Evolutionary conservation across 345 rosid genomes (phyloP).

Genomic region (Hibiscus syriacus): DNA sequence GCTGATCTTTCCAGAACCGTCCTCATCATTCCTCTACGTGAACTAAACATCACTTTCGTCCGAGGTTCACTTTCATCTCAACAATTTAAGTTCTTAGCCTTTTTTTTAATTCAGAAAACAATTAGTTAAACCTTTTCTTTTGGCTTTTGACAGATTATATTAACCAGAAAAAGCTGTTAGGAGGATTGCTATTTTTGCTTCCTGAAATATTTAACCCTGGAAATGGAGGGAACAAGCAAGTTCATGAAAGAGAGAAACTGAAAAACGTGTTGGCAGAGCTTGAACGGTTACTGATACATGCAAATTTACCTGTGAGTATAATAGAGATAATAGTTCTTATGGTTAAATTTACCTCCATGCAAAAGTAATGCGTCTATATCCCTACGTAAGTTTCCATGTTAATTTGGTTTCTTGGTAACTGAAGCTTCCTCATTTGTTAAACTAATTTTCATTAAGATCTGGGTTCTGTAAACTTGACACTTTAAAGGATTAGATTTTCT

Average conservation of each 20-base stretch:
- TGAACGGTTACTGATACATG: constrained; percentile 65
- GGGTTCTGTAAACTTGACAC: not conserved
- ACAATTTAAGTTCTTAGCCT: not conserved
- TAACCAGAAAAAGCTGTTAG: constrained; percentile 56
- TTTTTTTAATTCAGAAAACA: not conserved
- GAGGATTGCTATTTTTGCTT: constrained; percentile 85
- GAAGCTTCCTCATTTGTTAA: not conserved
- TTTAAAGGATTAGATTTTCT: not conserved
- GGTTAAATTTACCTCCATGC: no score
- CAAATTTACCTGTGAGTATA: constrained; percentile 73
- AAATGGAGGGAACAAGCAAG: constrained; percentile 19
- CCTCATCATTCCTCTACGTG: constrained; percentile 73
- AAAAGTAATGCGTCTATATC: no score
- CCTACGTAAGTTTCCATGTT: not conserved
- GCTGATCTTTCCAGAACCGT: constrained; percentile 94
- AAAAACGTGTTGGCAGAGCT: constrained; percentile 46
- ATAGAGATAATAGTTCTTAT: not conserved
- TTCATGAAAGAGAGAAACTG: constrained; percentile 31
- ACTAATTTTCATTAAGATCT: not conserved
- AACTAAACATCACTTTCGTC: constrained; percentile 52
- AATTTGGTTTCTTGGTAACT: not conserved
- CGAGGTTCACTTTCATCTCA: constrained; percentile 34
- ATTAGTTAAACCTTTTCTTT: not conserved
- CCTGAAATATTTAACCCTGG: constrained; percentile 57
- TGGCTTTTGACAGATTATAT: constrained; percentile 53